Conservation (phyloP, 106 monocot species). For the Dendrobium nobile region DNA sequence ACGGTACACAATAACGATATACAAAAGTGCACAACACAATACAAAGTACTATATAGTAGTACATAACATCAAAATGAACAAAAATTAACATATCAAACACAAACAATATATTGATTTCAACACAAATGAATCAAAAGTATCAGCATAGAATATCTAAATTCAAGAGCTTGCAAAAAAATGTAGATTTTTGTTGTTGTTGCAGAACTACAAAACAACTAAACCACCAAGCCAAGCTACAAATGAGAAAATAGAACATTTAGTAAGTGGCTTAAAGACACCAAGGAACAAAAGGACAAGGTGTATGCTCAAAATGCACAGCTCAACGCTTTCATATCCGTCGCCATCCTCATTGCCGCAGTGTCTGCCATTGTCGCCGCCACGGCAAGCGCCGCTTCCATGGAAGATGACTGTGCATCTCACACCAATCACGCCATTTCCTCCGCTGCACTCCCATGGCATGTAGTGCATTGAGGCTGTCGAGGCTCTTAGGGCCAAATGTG, state of each 20-base stretch:
- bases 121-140: too few relatives aligned
- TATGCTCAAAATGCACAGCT: conserved; percentile 78
- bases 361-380: conserved; percentile 66
- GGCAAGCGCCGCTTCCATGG: conserved; percentile 32
- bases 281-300: conserved; percentile 68
- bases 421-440: conserved; percentile 43
- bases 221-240: conserved; percentile 14
- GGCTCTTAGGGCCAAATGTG: conserved; percentile 55
- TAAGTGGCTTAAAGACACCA: conserved; percentile 69
- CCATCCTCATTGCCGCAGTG: conserved; percentile 61
- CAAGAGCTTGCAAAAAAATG: too few relatives aligned
- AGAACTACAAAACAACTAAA: conserved; percentile 36
- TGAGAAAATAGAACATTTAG: conserved; percentile 27
- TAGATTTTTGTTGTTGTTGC: conserved; percentile 3
- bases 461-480: conserved; percentile 71
- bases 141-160: too few relatives aligned
- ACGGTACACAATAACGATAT: too few relatives aligned
- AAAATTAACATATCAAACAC: too few relatives aligned
- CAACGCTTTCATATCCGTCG: conserved; percentile 67
- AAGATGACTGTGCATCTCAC: conserved; percentile 35
- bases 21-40: too few relatives aligned
- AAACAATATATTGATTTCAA: too few relatives aligned
- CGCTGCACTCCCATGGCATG: conserved; percentile 52
- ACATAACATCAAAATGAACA: too few relatives aligned
- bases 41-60: too few relatives aligned